Base-by-base conservation (phyloP, 305 asterid species). In the Fraxinus sp. region DNA sequence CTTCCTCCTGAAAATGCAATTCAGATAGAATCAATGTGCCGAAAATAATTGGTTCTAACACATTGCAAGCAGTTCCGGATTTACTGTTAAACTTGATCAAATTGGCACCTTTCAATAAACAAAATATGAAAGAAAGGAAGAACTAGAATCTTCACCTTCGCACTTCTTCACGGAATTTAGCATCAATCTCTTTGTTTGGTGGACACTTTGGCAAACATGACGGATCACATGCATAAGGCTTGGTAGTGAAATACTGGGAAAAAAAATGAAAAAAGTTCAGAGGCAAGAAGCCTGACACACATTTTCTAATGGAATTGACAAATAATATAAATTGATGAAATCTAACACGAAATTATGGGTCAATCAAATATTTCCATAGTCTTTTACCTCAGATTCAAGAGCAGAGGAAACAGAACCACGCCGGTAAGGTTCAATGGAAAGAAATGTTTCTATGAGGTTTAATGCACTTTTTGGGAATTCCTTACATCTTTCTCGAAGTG, bases 101-200 rank as follows among this genome's bases (percentile, higher is more conserved):
- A 41, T 24, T 6, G 64, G 57, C n/a, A 36, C 28, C 35, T 76
- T 18, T 57, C 13, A 10, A n/a, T 44, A 49, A 76, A 79, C 36
- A 35, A 33, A 37, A 57, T 7, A 5, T 46, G 16, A 79, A 49
- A 10, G 70, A 62, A 62, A 74, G 64, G 24, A 81, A 52, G 36
- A 68, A 79, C 2, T 16, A 84, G 75, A 84, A 5, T 80, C 71
- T 39, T 76, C 28, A 92, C 98, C 98, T 92, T 83, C 84, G 88
- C 32, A 88, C 91, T 18, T 92, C 97, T 79, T 94, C 97, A 4
- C 97, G 92, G 82, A 86, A 82, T 88, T 92, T 94, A 46, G 97
- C 98, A 87, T 97, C 99, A 39, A 94, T 91, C 90, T 97, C 99
- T 82, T 94, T 97, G 88, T 92, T 97, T 0, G 99, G 99, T 3